Base-by-base conservation (phyloP, 768 basidiomycete genomes). In the Pleurotus tuber-regium region DNA sequence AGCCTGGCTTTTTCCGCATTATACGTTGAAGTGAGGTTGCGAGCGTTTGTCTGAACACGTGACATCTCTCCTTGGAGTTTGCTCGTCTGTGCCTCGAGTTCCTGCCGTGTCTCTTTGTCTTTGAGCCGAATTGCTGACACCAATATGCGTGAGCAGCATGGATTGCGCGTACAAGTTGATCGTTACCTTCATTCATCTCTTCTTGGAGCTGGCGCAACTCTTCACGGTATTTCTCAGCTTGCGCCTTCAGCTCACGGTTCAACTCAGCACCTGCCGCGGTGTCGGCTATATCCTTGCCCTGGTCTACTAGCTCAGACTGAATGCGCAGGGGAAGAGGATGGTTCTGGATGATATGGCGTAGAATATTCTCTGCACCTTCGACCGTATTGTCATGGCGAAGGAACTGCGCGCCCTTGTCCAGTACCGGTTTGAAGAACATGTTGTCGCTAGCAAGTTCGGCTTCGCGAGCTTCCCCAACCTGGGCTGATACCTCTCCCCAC, bases 181-280 rank as follows among this genome's bases (percentile, higher is more conserved):
- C n/a, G 21, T 16, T 26, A 48, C 46, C 54, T 35, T 36, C 69
- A 56, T 73, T 67, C 67, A 79, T 77, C 52, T 82, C 78, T 7
- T 65, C 57, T 51, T 74, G 68, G 16, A 85, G 65, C 3, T 64
- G 64, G 35, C 65, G 63, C 59, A 83, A 62, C 56, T 84, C 82
- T 18, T 72, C 64, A 29, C 72, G 65, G 54, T 79, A 75, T 28
- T 71, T 67, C 48, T 71, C 60, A 19, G 72, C 69, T 62, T 78
- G 76, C 53, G 73, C 73, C 52, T 71, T 69, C 2, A 81, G 59
- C 26, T 81, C 80, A 14, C 71, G 69, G 48, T 70, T 70, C 19
- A 85, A 68, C 58, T 80, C 82, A n/a, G 64, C 68, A 1, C 81
- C 81, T 1, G 82, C 83, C 4, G 68, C 65, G 2, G 84, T 84